Base-by-base conservation (phyloP, 2,329 filamentous ascomycete genomes). In the Cytospora mali region DNA sequence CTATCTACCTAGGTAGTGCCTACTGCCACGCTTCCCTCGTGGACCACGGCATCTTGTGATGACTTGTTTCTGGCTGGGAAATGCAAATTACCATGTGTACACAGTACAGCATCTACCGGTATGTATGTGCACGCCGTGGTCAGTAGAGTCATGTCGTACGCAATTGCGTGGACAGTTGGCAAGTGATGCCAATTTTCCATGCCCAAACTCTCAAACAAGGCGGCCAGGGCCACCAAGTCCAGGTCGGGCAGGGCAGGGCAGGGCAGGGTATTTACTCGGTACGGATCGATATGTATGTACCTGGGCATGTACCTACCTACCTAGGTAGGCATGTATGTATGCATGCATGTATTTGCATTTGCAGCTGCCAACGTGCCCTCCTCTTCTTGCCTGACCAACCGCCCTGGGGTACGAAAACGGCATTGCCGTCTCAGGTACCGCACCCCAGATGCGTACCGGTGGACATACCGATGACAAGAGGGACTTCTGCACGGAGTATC, bases 121-220 rank as follows among this genome's bases (percentile, higher is more conserved):
- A n/a, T n/a, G 23, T 49, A 21, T 7, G 18, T 10, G 33, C 27
- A 29, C 33, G 21, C 13, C 46, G 42, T 21, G 9, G 18, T 39
- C 50, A 35, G 49, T 14, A 28, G 23, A 33, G 28, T 21, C 28
- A 31, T 28, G n/a, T 9, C 23, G 18, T 23, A 23, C 21, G 18
- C 42, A 46, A 46, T 54, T 46, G 50, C 33, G 57, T 46, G 54
- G 57, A 25, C 58, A 52, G 56, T 11, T 29, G 39, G 25, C 46
- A 51, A 29, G 58, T 60, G 58, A 59, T 60, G 58, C 49, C 50
- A 60, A 60, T n/a, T n/a, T n/a, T n/a, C n/a, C n/a, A n/a, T 39
- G 28, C 57, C 56, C 49, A 52, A 46, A 60, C 11, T 28, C 27
- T 48, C 31, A 54, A 58, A 21, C 28, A 42, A 39, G 51, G 51